Percentiles rank a stretch among this genome's conserved stretches.
Evolutionary conservation across 306 rosid species (phyloP).

Genomic region (Trifolium subterraneum): DNA sequence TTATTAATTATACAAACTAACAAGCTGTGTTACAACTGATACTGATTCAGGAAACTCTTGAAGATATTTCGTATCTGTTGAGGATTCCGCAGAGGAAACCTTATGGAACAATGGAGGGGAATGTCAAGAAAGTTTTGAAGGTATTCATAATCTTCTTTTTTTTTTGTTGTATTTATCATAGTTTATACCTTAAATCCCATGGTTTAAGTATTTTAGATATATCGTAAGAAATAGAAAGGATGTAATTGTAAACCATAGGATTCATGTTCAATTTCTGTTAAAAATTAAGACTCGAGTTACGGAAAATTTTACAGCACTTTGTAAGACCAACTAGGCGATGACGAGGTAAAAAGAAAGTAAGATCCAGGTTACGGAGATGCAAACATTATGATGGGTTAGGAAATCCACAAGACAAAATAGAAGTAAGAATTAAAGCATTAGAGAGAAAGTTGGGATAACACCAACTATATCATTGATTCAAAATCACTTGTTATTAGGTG

Average conservation of each 20-base stretch:
- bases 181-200: neutral
- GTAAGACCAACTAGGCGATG: neutral
- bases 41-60: slow-evolving; percentile 73
- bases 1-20: neutral
- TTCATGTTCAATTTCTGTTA: neutral
- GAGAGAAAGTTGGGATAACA: neutral
- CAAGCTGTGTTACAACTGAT: neutral
- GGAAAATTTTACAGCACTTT: neutral
- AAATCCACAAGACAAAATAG: neutral
- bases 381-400: neutral
- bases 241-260: neutral
- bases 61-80: slow-evolving; percentile 80
- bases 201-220: neutral
- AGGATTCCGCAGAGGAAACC: slow-evolving; percentile 97
- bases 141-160: slow-evolving; percentile 40
- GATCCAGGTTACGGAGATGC: neutral
- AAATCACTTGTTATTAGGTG: slow-evolving; percentile 11
- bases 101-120: slow-evolving; percentile 94
- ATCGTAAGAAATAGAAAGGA: neutral
- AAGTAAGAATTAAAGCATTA: neutral
- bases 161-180: slow-evolving; percentile 1
- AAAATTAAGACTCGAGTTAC: neutral
- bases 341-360: neutral
- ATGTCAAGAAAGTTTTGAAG: slow-evolving; percentile 92
- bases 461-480: neutral